phyloP scores from a whole-genome alignment of 805 yeast genomes.

The Nakazawaea wickerhamii region DNA sequence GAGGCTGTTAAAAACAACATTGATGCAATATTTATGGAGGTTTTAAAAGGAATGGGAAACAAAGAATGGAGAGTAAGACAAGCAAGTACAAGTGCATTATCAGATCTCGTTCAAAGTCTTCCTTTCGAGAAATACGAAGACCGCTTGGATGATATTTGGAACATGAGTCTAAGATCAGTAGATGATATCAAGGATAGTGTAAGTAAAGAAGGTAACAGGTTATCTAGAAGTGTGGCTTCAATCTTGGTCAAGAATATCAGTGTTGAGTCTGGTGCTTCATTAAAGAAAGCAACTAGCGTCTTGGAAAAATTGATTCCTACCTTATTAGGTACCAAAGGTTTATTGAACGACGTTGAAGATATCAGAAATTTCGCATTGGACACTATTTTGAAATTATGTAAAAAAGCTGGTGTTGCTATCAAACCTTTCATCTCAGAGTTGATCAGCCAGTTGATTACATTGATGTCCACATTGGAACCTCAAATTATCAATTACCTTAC shows the following conservation, averaged over 20 bases:
- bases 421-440: slow-evolving; percentile 65
- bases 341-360: slow-evolving; percentile 82
- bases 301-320: slow-evolving; percentile 68
- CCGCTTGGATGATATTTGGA: slow-evolving; percentile 69
- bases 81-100: slow-evolving; percentile 70
- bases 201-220: slow-evolving; percentile 66
- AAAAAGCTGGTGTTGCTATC: slow-evolving; percentile 53
- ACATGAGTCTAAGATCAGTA: slow-evolving; percentile 79
- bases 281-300: slow-evolving; percentile 39
- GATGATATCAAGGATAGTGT: slow-evolving; percentile 96
- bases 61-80: slow-evolving; percentile 93
- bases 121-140: slow-evolving; percentile 47
- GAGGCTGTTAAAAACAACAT: slow-evolving; percentile 49
- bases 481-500: slow-evolving; percentile 82
- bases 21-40: slow-evolving; percentile 55
- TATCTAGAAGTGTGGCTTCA: slow-evolving; percentile 63
- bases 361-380: slow-evolving; percentile 69
- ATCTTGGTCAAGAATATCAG: slow-evolving; percentile 55
- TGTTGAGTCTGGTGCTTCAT: slow-evolving; percentile 32
- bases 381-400: slow-evolving; percentile 66
- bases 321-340: slow-evolving; percentile 70
- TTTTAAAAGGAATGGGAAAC: slow-evolving; percentile 63
- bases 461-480: slow-evolving; percentile 88
- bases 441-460: slow-evolving; percentile 58
- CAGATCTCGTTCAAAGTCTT: slow-evolving; percentile 62